A percentile compares a stretch with the other conserved stretches of the same genome.
Evolutionary conservation across 2,329 filamentous ascomycete species (phyloP).

Genomic region (Trichoderma citrinoviride): DNA sequence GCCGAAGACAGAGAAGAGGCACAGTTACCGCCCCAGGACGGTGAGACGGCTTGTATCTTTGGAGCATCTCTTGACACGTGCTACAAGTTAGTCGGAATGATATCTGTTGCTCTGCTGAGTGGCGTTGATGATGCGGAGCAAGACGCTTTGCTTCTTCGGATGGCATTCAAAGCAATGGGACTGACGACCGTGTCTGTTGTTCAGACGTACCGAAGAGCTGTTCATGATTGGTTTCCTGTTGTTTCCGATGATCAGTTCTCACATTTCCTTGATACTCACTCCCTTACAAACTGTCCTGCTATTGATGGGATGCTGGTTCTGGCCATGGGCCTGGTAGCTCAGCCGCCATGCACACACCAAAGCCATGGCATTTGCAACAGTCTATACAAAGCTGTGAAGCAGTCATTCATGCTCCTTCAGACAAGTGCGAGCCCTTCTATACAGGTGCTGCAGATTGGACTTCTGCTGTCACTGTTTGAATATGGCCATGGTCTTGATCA

Average conservation of each 20-base stretch:
- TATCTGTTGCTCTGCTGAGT: background rate
- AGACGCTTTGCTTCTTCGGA: background rate
- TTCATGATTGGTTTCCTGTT: slow-evolving; percentile 6
- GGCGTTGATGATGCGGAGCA: background rate
- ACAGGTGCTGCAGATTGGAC: background rate
- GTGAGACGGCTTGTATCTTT: background rate
- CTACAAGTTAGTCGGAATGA: slow-evolving; percentile 1
- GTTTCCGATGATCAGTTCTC: background rate
- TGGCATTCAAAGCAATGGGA: background rate
- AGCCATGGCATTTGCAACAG: background rate
- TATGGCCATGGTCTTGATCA: slow-evolving; percentile 1
- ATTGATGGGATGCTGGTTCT: background rate
- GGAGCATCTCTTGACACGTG: background rate
- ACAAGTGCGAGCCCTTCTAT: background rate
- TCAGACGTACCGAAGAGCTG: background rate
- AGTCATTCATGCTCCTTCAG: background rate
- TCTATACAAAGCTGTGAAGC: slow-evolving; percentile 4
- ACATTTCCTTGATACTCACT: background rate
- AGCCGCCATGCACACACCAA: background rate
- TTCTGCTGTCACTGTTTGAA: background rate
- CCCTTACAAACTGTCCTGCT: background rate
- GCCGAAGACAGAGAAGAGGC: background rate
- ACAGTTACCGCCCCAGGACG: background rate
- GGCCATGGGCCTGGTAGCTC: background rate
- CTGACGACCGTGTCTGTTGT: background rate